Base-by-base conservation (phyloP, 2,329 filamentous ascomycete species). In the Ascochyta koolunga region DNA sequence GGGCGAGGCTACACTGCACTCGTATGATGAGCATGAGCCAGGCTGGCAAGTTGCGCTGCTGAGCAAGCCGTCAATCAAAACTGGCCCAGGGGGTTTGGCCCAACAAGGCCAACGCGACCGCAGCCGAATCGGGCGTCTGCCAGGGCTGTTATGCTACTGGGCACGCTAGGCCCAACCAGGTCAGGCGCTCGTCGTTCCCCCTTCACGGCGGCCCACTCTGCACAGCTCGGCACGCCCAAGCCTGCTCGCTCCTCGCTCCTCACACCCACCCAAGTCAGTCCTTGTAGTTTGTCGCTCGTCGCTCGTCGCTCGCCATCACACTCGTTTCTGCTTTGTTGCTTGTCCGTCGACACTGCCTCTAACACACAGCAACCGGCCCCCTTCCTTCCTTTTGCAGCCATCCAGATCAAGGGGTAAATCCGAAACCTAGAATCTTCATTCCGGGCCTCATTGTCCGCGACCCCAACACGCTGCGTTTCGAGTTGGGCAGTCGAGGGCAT, bases 401-500 rank as follows among this genome's bases (percentile, higher is more conserved):
- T 54, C 51, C 61, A 55, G 64, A 59, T 50, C 67, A 68, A 71
- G 72, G 64, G 61, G 52, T 55, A 55, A 55, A 55, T 55, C 52
- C 46, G 52, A 55, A 55, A 55, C 52, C 46, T 55, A 69, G 46
- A 50, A 46, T 50, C 52, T 46, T 55, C 70, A 73, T 73, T 73
- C 70, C 69, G 67, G 65, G 62, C 61, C 64, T 58, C 50, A 40
- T 43, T 61, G 52, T 54, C 53, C 64, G 46, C 60, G 51, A 62
- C 56, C 68, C 70, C 69, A 68, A 72, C 72, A 59, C 71, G 59
- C 64, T 62, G 69, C 61, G 72, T 75, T 75, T 74, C 72, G 67
- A 66, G 65, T 54, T 60, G 25, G 42, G 53, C 64, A 62, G 54
- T 62, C 54, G 59, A 65, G 60, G 66, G 56, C 66, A 62, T 73